phyloP scores from a whole-genome alignment of 176 grass and related monocot genomes.

The Carex scoparia region DNA sequence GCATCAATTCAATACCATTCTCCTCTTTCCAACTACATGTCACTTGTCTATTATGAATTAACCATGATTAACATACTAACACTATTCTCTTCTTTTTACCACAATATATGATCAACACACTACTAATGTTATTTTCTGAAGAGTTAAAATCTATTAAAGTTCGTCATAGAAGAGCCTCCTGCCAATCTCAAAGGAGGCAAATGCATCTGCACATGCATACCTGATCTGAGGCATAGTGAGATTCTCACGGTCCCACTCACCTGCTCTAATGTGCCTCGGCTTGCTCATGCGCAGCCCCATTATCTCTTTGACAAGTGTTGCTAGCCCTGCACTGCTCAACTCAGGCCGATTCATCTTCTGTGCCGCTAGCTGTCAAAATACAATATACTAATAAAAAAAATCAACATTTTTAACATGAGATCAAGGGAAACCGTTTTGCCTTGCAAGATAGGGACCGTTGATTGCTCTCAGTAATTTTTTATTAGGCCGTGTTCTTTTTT shows the following conservation, averaged over 20 bases:
- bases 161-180: slow-evolving; percentile 29
- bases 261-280: slow-evolving; percentile 16
- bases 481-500: neutral
- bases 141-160: neutral
- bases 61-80: neutral
- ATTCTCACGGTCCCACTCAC: slow-evolving; percentile 24
- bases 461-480: too few relatives aligned
- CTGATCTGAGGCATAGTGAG: slow-evolving; percentile 30
- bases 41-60: neutral
- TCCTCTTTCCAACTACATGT: neutral
- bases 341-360: slow-evolving; percentile 16
- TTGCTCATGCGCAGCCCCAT: slow-evolving; percentile 33
- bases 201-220: slow-evolving; percentile 57
- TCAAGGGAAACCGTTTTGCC: too few relatives aligned
- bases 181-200: slow-evolving; percentile 44
- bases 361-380: slow-evolving; percentile 18
- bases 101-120: neutral
- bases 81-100: neutral
- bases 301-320: slow-evolving; percentile 23
- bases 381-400: neutral
- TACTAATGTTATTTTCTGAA: neutral
- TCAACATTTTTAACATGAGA: neutral
- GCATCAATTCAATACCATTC: too few relatives aligned
- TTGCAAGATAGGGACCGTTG: neutral
- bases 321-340: slow-evolving; percentile 30